Percentiles rank a stretch among this genome's conserved stretches.
phyloP scores from a whole-genome alignment of 306 rosid species.

The Hippophae rhamnoides region DNA sequence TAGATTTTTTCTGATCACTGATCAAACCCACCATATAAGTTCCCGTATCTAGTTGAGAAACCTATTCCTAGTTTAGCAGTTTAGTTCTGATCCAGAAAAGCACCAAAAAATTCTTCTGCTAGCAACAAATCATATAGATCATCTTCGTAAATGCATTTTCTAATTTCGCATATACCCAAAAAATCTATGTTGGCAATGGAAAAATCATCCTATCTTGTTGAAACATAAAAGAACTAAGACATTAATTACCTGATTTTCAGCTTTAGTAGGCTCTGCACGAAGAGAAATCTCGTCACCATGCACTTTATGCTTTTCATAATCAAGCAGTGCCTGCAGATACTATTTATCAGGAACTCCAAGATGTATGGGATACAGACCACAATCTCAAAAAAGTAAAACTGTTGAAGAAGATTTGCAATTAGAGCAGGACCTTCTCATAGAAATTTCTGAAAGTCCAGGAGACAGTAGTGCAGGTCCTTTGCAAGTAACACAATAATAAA shows the following conservation, averaged over 20 bases:
- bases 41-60: no score
- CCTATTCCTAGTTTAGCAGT: no score
- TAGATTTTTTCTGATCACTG: no score
- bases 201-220: neutral
- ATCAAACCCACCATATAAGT: no score
- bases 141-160: no score
- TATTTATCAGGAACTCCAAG: neutral
- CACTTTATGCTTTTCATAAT: conserved; percentile 55
- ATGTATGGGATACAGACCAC: no score
- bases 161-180: neutral
- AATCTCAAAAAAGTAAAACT: no score
- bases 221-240: neutral
- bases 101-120: no score
- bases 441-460: conserved; percentile 75
- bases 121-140: no score
- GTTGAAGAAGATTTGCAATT: neutral
- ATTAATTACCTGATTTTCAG: conserved; percentile 50
- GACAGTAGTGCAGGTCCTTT: conserved; percentile 73
- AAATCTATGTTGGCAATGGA: neutral
- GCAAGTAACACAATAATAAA: neutral
- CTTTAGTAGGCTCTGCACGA: conserved; percentile 47
- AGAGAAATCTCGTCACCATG: conserved; percentile 47
- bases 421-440: conserved; percentile 53
- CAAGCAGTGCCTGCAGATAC: conserved; percentile 55
- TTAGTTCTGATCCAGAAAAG: no score